Conservation (phyloP, 78 protist genomes). For the Mantamonas sphyraenae region DNA sequence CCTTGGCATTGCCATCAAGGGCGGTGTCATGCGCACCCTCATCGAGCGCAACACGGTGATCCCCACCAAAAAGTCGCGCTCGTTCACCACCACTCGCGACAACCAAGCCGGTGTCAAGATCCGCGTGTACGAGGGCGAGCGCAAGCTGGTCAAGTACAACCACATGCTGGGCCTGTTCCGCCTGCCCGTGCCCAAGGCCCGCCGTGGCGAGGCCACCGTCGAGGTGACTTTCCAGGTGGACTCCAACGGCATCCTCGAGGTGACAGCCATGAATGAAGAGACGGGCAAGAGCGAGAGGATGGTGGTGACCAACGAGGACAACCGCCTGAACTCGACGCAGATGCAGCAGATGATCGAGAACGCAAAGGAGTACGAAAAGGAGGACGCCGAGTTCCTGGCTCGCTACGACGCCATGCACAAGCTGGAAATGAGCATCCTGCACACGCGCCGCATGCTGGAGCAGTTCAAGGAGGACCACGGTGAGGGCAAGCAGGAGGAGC, state of each 20-base stretch:
- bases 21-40: conserved; percentile 73
- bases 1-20: conserved; percentile 81
- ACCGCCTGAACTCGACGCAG: conserved; percentile 79
- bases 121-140: conserved; percentile 87
- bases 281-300: conserved; percentile 75
- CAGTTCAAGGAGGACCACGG: no score
- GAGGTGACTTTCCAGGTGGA: conserved; percentile 50
- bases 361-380: conserved; percentile 76
- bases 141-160: conserved; percentile 66
- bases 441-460: no score
- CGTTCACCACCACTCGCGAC: conserved; percentile 64
- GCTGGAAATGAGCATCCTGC: no score
- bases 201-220: conserved; percentile 75
- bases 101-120: conserved; percentile 62
- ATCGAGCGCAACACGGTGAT: conserved; percentile 74
- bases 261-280: conserved; percentile 86
- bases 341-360: conserved; percentile 92
- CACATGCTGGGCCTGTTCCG: conserved; percentile 64
- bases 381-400: conserved; percentile 66
- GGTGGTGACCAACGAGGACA: conserved; percentile 94
- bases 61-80: conserved; percentile 64
- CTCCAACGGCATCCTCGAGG: conserved; percentile 81
- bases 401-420: conserved; percentile 71
- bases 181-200: conserved; percentile 67
- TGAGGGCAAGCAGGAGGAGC: no score